Evolutionary conservation across 495 filamentous ascomycete genomes (phyloP), one percentile per base, ranked within the genome.

Genomic region (Melanomma pulvis-pyrius): DNA sequence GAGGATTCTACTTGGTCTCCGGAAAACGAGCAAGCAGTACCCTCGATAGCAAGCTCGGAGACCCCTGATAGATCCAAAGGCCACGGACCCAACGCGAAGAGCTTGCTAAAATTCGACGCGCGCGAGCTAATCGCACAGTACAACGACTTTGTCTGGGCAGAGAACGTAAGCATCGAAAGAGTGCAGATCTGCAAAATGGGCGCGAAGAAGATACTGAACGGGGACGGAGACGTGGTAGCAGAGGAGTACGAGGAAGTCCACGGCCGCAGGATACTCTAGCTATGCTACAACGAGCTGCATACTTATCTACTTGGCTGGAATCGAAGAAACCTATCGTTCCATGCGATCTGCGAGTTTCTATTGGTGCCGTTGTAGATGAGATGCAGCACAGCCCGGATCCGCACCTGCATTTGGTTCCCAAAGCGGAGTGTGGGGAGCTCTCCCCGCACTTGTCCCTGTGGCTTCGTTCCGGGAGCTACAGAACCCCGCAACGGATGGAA

Each of bases 101-200:
- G 67, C 11, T 72, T 62, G 28, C 47, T 74, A 19, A 65, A 62
- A 39, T 71, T 79, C 32, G 75, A 79, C 67, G 77, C 77, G 22
- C 73, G 54, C 47, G 58, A 24, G n/a, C 28, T 78, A 22, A 64
- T 79, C n/a, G 67, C 73, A 56, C 56, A 56, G 54, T 79, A 72
- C 56, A 55, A 67, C 60, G 73, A 74, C 11, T 58, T 62, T 66
- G 68, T 75, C 12, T 78, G 75, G 73, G 75, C 73, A 21, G 65
- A 76, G 46, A 54, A 72, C 59, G 67, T 79, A 15, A 46, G 55
- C 9, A 61, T 79, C n/a, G 75, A 77, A 49, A 63, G 66, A 28
- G 59, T 79, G 12, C 72, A 75, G 39, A 73, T 79, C 9, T 79
- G 76, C 60, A 75, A 78, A 67, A 79, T 79, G 77, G 77, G 76